Conservation (phyloP, 371 early-diverging fungal species). For the Blakeslea trispora region DNA sequence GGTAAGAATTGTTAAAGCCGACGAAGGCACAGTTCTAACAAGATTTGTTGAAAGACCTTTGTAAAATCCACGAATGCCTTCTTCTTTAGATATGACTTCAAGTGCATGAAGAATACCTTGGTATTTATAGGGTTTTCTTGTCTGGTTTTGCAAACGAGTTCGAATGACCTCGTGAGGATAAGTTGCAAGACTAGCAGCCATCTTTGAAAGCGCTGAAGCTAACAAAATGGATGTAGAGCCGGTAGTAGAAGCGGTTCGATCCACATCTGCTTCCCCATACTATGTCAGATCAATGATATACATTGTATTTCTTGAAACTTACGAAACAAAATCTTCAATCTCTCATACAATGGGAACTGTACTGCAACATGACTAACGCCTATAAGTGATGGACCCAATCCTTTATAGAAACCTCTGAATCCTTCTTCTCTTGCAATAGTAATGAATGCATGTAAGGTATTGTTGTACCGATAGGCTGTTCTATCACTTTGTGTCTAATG, state of each 20-base stretch:
- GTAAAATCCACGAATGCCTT: conserved; percentile 84
- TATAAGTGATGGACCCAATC: conserved; percentile 85
- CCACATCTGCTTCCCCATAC: conserved; percentile 14
- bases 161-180: conserved; percentile 86
- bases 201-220: conserved; percentile 83
- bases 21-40: conserved; percentile 87
- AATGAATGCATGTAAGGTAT: conserved; percentile 70
- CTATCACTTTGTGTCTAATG: conserved; percentile 68
- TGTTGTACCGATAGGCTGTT: conserved; percentile 71
- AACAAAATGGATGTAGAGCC: conserved; percentile 66
- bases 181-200: conserved; percentile 83
- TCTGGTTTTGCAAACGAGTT: conserved; percentile 89
- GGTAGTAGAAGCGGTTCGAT: conserved; percentile 13
- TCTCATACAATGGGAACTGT: conserved; percentile 95
- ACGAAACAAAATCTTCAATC: conserved; percentile 71
- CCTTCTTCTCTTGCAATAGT: conserved; percentile 76
- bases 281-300: background rate
- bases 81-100: conserved; percentile 71
- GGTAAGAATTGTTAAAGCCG: conserved; percentile 85
- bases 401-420: conserved; percentile 82
- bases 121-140: conserved; percentile 73
- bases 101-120: conserved; percentile 76
- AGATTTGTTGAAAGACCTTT: conserved; percentile 88
- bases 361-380: conserved; percentile 94
- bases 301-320: conserved; percentile 31